Percentiles rank a stretch among this genome's conserved stretches.
Conservation (phyloP, 352 stramenopile species). For the Elongisporangium undulatum region DNA sequence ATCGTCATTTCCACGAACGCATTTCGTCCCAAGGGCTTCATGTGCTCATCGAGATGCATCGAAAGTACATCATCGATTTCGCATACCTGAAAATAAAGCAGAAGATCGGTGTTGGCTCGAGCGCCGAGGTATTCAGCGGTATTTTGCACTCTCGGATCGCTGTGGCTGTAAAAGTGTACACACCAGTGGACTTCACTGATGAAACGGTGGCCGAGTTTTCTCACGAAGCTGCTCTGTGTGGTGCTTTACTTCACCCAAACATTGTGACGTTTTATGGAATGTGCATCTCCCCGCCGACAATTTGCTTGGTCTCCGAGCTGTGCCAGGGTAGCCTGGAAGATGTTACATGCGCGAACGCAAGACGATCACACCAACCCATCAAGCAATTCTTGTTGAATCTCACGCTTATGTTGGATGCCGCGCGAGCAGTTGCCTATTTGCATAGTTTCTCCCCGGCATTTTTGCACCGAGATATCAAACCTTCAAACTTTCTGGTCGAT, state of each 20-base stretch:
- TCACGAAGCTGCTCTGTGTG: constrained; percentile 22
- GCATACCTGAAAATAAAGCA: constrained; percentile 31
- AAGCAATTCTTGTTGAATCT: constrained; percentile 47
- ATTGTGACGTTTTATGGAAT: constrained; percentile 26
- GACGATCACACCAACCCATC: neutral
- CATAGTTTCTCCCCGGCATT: constrained; percentile 72
- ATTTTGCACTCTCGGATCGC: constrained; percentile 23
- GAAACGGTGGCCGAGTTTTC: constrained; percentile 21
- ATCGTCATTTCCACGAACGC: constrained; percentile 18
- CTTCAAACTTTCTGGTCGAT: constrained; percentile 62
- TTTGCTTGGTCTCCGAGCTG: constrained; percentile 25
- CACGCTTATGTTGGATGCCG: constrained; percentile 62
- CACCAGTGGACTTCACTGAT: constrained; percentile 26
- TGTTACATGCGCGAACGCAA: constrained; percentile 5
- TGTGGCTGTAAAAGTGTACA: constrained; percentile 47
- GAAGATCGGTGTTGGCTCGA: constrained; percentile 28
- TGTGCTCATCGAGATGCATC: constrained; percentile 47
- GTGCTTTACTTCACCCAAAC: constrained; percentile 23
- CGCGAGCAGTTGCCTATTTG: constrained; percentile 58
- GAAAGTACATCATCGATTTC: constrained; percentile 53
- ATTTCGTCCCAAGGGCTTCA: constrained; percentile 36
- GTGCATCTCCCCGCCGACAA: constrained; percentile 26
- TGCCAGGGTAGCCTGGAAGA: constrained; percentile 20
- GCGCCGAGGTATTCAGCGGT: constrained; percentile 24
- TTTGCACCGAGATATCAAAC: constrained; percentile 69